Conservation (phyloP, 176 grass and related monocot species). For the Raddia guianensis region DNA sequence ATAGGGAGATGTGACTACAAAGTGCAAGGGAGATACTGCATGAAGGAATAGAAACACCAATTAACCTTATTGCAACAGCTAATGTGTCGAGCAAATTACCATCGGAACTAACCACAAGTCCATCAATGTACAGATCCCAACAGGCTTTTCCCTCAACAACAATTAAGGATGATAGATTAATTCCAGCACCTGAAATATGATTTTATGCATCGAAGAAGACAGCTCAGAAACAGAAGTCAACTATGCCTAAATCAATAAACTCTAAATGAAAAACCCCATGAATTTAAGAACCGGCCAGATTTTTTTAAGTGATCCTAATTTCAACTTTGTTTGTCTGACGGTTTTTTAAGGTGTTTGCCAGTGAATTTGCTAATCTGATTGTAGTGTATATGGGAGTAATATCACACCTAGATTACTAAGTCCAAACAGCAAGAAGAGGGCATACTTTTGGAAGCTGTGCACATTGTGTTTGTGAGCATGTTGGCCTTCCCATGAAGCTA, state of each 20-base stretch:
- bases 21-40: slow-evolving; percentile 11
- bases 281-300: neutral
- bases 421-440: no score
- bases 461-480: no score
- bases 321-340: neutral
- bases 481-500: no score
- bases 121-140: slow-evolving; percentile 89
- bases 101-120: slow-evolving; percentile 88
- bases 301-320: neutral
- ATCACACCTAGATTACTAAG: no score
- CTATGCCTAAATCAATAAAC: neutral
- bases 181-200: slow-evolving; percentile 70
- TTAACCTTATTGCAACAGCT: slow-evolving; percentile 44
- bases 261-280: neutral
- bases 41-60: slow-evolving; percentile 17
- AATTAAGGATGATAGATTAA: slow-evolving; percentile 79
- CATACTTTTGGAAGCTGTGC: no score
- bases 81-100: slow-evolving; percentile 91
- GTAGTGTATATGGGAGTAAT: neutral
- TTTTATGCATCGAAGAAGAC: slow-evolving; percentile 32
- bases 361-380: neutral
- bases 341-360: neutral
- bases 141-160: slow-evolving; percentile 86
- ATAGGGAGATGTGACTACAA: neutral
- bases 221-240: neutral